These are phyloP conservation scores for Thuja plicata DNA, from an alignment of 83 land plant species.

Conservation along the genomic window DNA sequence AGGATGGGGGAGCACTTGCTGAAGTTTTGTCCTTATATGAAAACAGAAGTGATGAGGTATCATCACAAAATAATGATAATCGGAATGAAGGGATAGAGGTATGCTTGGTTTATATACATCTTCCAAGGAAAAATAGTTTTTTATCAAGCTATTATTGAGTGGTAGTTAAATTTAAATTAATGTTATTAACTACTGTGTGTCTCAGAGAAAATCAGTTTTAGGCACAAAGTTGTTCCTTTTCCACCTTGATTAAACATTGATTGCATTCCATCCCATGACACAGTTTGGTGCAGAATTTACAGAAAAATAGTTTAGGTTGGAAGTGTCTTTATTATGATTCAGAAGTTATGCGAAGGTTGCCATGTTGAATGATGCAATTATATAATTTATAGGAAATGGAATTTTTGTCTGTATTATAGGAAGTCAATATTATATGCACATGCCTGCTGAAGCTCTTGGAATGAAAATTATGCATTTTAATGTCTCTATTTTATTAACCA, in stretches of 20 bases:
- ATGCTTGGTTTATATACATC: background rate
- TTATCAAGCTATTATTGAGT: background rate
- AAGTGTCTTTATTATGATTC: background rate
- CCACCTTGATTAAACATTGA: background rate
- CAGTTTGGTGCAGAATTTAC: background rate
- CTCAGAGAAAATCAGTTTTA: background rate
- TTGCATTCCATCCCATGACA: background rate
- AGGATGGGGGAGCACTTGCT: constrained; percentile 80
- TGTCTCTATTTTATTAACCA: background rate
- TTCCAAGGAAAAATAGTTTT: background rate
- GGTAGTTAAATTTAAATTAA: background rate
- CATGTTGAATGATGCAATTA: background rate
- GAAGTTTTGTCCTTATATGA: constrained; percentile 81
- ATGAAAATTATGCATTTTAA: constrained; percentile 1
- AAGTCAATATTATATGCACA: background rate
- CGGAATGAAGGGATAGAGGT: constrained; percentile 62
- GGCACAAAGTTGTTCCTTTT: background rate
- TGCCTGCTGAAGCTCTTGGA: background rate
- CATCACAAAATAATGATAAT: background rate
- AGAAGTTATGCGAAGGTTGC: background rate
- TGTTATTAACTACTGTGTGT: background rate
- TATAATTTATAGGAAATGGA: background rate
- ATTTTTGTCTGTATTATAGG: background rate
- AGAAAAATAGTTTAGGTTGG: background rate
- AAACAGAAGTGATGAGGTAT: constrained; percentile 22